phyloP scores from a whole-genome alignment of 1,284 basidiomycete species.

The Moesziomyces sp. region DNA sequence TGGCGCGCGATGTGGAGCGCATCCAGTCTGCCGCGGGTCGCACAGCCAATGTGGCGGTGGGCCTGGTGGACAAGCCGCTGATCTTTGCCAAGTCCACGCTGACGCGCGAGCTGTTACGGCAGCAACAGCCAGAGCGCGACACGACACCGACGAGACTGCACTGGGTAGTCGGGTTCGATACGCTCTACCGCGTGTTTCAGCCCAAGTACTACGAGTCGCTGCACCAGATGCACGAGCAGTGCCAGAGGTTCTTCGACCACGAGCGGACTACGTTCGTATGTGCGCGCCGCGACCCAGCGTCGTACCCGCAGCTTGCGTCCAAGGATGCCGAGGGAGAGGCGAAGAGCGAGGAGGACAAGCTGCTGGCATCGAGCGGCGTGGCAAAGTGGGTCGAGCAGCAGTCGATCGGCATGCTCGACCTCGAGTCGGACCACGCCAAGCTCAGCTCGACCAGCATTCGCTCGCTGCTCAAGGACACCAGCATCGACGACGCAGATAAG shows the following conservation, averaged over 20 bases:
- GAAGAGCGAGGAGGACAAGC: conserved; percentile 26
- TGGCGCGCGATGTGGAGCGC: conserved; percentile 59
- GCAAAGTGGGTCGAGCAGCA: conserved; percentile 41
- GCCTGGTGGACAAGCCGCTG: conserved; percentile 84
- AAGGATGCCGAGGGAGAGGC: conserved; percentile 8
- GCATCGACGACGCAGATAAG: conserved; percentile 8
- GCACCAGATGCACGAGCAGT: conserved; percentile 72
- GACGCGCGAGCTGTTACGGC: conserved; percentile 71
- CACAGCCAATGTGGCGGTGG: conserved; percentile 77
- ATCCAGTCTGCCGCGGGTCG: conserved; percentile 15
- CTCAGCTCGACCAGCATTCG: conserved; percentile 55
- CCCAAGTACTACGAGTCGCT: conserved; percentile 78
- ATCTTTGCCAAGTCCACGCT: conserved; percentile 83
- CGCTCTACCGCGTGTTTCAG: conserved; percentile 83
- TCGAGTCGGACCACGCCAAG: conserved; percentile 31
- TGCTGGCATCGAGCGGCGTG: conserved; percentile 30
- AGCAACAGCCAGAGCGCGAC: not conserved
- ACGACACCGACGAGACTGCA: conserved; percentile 68
- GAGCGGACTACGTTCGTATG: conserved; percentile 75
- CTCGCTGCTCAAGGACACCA: conserved; percentile 14
- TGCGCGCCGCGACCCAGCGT: conserved; percentile 43
- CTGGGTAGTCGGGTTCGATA: conserved; percentile 87
- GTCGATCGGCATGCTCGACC: conserved; percentile 38
- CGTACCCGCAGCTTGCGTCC: conserved; percentile 19
- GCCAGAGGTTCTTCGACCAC: conserved; percentile 74